A percentile compares a stretch with the other conserved stretches of the same genome.
These are phyloP conservation scores for Yarrowia sp. DNA, from an alignment of 805 yeast genomes.

Conservation along the genomic window DNA sequence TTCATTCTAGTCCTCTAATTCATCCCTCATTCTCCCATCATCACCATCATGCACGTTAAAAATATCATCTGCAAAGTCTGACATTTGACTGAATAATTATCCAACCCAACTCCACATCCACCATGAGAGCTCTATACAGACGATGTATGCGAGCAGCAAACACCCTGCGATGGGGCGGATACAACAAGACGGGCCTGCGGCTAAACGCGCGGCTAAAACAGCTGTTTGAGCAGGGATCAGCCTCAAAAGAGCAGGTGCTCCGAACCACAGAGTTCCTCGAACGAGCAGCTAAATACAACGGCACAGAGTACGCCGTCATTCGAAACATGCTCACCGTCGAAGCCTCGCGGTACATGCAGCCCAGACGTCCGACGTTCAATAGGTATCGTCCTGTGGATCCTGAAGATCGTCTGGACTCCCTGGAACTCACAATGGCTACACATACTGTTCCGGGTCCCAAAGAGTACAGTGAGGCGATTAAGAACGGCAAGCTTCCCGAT, in stretches of 20 bases:
- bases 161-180: constrained; percentile 6
- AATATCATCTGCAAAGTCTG: too few species aligned
- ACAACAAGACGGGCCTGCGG: neutral
- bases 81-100: too few species aligned
- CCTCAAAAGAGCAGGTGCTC: neutral
- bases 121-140: constrained; percentile 9
- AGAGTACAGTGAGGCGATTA: constrained; percentile 8
- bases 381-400: too few species aligned
- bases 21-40: too few species aligned
- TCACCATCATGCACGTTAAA: too few species aligned
- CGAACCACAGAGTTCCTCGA: constrained; percentile 16
- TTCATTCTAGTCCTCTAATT: too few species aligned
- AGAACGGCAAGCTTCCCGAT: neutral
- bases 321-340: constrained; percentile 17
- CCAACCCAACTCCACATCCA: too few species aligned
- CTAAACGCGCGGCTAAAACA: neutral
- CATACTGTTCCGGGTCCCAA: neutral
- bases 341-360: neutral
- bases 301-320: constrained; percentile 18
- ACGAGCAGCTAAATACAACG: constrained; percentile 15
- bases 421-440: neutral
- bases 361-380: too few species aligned
- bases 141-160: constrained; percentile 19
- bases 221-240: constrained; percentile 9
- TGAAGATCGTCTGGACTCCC: too few species aligned